These are phyloP conservation scores for Leishmania mexicana DNA, from an alignment of 208 protist species.

Conservation along the genomic window DNA sequence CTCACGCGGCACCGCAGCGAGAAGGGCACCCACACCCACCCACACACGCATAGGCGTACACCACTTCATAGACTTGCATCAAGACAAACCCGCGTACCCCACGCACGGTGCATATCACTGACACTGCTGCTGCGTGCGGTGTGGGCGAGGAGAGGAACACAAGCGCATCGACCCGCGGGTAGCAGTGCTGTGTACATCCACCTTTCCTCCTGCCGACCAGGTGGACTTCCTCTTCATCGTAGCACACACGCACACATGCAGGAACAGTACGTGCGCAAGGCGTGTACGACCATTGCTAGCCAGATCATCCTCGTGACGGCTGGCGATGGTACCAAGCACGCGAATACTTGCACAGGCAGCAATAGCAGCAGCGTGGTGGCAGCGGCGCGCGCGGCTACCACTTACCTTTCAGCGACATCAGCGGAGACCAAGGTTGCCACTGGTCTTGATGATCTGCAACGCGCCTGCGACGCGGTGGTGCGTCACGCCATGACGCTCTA, in stretches of 20 bases:
- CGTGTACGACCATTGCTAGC: constrained; percentile 43
- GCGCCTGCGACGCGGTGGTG: constrained; percentile 27
- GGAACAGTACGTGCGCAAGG: constrained; percentile 54
- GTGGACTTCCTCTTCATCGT: neutral
- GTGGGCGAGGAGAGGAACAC: neutral
- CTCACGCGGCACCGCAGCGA: neutral
- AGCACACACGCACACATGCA: constrained; percentile 37
- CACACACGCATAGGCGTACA: neutral
- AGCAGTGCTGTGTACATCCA: neutral
- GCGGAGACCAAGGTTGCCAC: neutral
- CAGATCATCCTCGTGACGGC: constrained; percentile 42
- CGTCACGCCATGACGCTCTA: constrained; percentile 61
- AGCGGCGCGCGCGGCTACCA: neutral
- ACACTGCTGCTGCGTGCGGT: neutral
- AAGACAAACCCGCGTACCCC: neutral
- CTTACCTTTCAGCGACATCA: neutral
- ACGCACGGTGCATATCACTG: neutral
- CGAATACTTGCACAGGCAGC: neutral
- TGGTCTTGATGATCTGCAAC: constrained; percentile 24
- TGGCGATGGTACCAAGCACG: neutral
- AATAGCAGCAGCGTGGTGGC: neutral
- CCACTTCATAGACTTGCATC: neutral
- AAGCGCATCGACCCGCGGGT: neutral
- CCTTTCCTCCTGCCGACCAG: neutral
- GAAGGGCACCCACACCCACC: neutral